Base-by-base conservation (phyloP, 139 green algal genomes). In the Chlamydomonas eustigma region DNA sequence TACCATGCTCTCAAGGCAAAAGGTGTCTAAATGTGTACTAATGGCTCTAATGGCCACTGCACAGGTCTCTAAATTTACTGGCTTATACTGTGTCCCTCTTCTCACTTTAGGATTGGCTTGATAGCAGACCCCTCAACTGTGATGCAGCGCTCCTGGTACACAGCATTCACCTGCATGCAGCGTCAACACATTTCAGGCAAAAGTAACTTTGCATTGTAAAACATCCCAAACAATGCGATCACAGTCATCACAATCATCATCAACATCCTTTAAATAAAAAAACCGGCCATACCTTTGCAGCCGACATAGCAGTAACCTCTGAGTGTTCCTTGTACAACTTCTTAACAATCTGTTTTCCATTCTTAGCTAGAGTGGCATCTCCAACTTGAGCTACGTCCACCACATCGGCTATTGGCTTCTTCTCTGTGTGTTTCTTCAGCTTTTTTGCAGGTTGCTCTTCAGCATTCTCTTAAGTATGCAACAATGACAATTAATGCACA, bases 261-360 rank as follows among this genome's bases (percentile, higher is more conserved):
- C n/a, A n/a, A n/a, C n/a, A n/a, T n/a, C n/a, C n/a, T n/a, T n/a
- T n/a, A n/a, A n/a, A n/a, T n/a, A n/a, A n/a, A n/a, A n/a, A n/a
- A n/a, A n/a, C n/a, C n/a, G n/a, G n/a, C n/a, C n/a, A n/a, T 51
- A 84, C 78, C 63, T 75, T 37, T 0, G 51, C 82, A 0, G 75
- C 76, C 18, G 39, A 75, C 77, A 91, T 82, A 8, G 58, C 73
- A 24, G 78, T 39, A 0, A 92, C 81, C 0, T 85, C 84, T 1
- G 84, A 32, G 68, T 87, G 76, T 76, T 93, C 80, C 24, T 63
- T 81, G 78, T 93, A 94, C 38, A 91, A 75, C 18, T 67, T 52
- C 81, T 91, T 91, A 8, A 88, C n/a, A 51, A 94, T 80, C 2
- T 78, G 64, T 25, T 86, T 84, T 24, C 77, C 69, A n/a, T 18